Evolutionary conservation across 495 filamentous ascomycete species (phyloP).

Genomic region (Tetracladium setigerum): DNA sequence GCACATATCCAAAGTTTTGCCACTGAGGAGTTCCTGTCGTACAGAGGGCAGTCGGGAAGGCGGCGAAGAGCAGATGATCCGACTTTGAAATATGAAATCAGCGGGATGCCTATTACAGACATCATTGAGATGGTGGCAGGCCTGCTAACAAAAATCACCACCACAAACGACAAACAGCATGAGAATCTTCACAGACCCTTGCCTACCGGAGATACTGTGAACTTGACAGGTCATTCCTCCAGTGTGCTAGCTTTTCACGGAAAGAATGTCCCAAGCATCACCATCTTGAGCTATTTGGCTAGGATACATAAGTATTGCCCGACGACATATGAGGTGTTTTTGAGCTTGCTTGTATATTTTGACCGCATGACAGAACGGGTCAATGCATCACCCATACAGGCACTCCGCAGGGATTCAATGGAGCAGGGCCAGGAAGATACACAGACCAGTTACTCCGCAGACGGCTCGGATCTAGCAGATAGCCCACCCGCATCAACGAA

Average conservation of each 20-base stretch:
- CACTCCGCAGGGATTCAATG: slow-evolving; percentile 4
- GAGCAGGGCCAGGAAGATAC: slow-evolving; percentile 15
- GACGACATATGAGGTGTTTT: slow-evolving; percentile 96
- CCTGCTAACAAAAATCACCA: slow-evolving; percentile 96
- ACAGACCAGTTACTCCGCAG: slow-evolving; percentile 16
- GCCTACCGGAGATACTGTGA: slow-evolving; percentile 53
- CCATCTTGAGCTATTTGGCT: slow-evolving; percentile 90
- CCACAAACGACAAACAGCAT: slow-evolving; percentile 91
- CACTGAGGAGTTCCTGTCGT: slow-evolving; percentile 58
- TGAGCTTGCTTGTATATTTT: slow-evolving; percentile 94
- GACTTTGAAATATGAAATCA: slow-evolving; percentile 81
- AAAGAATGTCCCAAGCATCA: slow-evolving; percentile 96
- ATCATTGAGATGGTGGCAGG: slow-evolving; percentile 99
- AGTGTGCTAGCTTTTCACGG: slow-evolving; percentile 98
- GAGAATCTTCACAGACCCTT: slow-evolving; percentile 69
- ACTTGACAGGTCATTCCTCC: slow-evolving; percentile 70
- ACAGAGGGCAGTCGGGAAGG: slow-evolving; percentile 34
- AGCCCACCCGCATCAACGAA: slow-evolving; percentile 14
- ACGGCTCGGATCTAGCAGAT: slow-evolving; percentile 22
- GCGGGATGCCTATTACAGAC: slow-evolving; percentile 92
- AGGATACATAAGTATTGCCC: slow-evolving; percentile 99
- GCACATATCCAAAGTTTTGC: slow-evolving; percentile 87
- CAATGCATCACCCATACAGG: slow-evolving; percentile 38
- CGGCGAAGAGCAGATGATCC: slow-evolving; percentile 24
- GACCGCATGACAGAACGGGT: slow-evolving; percentile 98